A percentile compares a stretch with the other conserved stretches of the same genome.
Conservation (phyloP, 805 yeast species). For the Suhomyces faveliae region DNA sequence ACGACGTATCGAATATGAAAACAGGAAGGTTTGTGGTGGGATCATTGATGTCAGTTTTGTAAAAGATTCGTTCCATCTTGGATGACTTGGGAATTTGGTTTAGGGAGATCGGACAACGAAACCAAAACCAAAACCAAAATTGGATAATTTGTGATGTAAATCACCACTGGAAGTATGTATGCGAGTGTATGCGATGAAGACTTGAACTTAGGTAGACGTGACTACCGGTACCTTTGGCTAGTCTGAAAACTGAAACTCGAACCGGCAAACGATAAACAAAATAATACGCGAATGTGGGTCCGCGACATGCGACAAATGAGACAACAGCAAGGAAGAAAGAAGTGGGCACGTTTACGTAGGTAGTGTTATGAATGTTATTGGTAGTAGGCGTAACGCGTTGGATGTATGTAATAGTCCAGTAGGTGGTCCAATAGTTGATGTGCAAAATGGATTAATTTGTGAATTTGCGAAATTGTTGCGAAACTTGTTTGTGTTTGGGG, state of each 20-base stretch:
- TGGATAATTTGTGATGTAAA: background rate
- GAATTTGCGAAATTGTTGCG: background rate
- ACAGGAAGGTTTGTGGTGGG: slow-evolving; percentile 68
- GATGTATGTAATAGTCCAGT: background rate
- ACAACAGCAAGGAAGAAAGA: background rate
- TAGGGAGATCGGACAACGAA: background rate
- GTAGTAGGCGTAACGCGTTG: background rate
- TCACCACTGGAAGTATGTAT: background rate
- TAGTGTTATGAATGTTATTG: background rate
- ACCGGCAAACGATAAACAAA: slow-evolving; percentile 1
- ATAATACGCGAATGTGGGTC: background rate
- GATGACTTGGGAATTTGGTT: background rate
- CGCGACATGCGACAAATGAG: slow-evolving; percentile 1
- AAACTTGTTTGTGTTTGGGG: background rate
- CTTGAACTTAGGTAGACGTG: background rate
- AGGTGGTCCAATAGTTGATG: background rate
- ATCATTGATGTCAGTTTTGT: slow-evolving; percentile 60
- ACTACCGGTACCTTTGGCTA: background rate
- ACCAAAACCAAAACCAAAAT: background rate
- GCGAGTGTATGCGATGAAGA: background rate
- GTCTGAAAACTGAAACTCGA: background rate
- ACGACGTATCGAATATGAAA: slow-evolving; percentile 80
- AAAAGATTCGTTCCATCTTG: slow-evolving; percentile 48
- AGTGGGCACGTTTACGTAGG: background rate
- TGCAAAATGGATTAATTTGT: background rate